These are phyloP conservation scores for Yamadazyma nakazawae DNA, from an alignment of 805 yeast species.

Conservation along the genomic window DNA sequence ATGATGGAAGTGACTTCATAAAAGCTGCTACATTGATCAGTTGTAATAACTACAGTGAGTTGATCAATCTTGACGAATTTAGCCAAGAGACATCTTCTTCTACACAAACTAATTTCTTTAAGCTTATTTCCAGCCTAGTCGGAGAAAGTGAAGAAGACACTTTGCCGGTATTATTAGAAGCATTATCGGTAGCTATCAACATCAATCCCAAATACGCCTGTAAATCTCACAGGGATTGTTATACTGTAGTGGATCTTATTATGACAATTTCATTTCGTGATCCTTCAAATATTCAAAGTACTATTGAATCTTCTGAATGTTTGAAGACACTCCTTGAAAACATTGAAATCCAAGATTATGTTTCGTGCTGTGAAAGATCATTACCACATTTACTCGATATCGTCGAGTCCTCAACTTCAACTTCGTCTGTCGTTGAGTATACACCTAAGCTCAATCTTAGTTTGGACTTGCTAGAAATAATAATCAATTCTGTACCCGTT, in stretches of 20 bases:
- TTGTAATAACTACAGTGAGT: slow-evolving; percentile 46
- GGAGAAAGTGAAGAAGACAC: slow-evolving; percentile 78
- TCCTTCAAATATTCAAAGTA: slow-evolving; percentile 69
- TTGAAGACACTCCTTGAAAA: slow-evolving; percentile 55
- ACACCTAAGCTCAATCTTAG: slow-evolving; percentile 58
- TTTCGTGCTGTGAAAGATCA: slow-evolving; percentile 46
- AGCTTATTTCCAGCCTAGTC: slow-evolving; percentile 43
- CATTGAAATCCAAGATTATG: slow-evolving; percentile 44
- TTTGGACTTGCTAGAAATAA: slow-evolving; percentile 52
- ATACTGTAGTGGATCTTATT: slow-evolving; percentile 51
- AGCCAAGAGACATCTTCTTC: slow-evolving; percentile 11
- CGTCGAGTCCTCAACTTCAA: slow-evolving; percentile 23
- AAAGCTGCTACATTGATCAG: slow-evolving; percentile 46
- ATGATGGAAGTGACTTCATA: slow-evolving; percentile 13
- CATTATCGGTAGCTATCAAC: slow-evolving; percentile 55
- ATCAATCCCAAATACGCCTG: slow-evolving; percentile 27
- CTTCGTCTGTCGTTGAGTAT: slow-evolving; percentile 39
- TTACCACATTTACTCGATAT: slow-evolving; percentile 48
- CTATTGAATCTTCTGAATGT: slow-evolving; percentile 66
- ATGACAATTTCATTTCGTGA: slow-evolving; percentile 67
- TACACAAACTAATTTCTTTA: slow-evolving; percentile 33
- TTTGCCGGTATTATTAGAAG: slow-evolving; percentile 67
- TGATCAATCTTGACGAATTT: slow-evolving; percentile 17
- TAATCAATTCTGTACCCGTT: slow-evolving; percentile 45
- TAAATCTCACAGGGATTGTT: slow-evolving; percentile 11